Percentiles rank a stretch among this genome's conserved stretches.
Conservation (phyloP, 768 basidiomycete genomes). For the Suillus plorans region DNA sequence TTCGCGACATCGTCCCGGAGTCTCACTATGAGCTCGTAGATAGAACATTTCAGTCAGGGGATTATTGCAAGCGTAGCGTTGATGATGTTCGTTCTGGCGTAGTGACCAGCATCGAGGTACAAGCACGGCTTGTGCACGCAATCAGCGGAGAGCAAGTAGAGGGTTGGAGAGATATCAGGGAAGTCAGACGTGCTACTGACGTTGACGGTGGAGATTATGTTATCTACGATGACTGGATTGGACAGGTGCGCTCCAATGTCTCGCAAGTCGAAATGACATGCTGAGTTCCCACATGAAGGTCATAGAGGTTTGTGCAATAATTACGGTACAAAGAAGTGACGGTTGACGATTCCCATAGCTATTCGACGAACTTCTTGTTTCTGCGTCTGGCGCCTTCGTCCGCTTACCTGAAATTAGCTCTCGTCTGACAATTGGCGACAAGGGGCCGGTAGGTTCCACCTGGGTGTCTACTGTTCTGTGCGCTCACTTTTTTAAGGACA, state of each 20-base stretch:
- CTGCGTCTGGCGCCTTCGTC: constrained; percentile 67
- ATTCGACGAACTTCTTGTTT: constrained; percentile 79
- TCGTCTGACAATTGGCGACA: constrained; percentile 72
- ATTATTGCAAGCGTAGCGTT: constrained; percentile 77
- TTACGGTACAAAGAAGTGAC: neutral
- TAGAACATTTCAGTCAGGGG: constrained; percentile 75
- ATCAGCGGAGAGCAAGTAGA: constrained; percentile 59
- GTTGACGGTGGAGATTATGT: constrained; percentile 84
- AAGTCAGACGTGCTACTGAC: constrained; percentile 55
- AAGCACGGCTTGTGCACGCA: constrained; percentile 72
- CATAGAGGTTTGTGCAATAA: constrained; percentile 59
- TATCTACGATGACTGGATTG: constrained; percentile 82
- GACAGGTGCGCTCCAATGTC: constrained; percentile 61
- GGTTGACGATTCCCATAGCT: constrained; percentile 45
- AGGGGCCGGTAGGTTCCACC: constrained; percentile 55
- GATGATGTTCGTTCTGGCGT: constrained; percentile 77
- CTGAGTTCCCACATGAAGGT: constrained; percentile 41
- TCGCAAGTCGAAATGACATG: constrained; percentile 1
- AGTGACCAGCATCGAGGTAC: constrained; percentile 60
- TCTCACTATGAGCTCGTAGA: constrained; percentile 69
- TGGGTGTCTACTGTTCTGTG: constrained; percentile 6
- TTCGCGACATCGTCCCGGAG: constrained; percentile 71
- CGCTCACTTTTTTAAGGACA: constrained; percentile 47
- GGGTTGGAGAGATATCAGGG: constrained; percentile 61
- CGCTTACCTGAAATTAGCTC: constrained; percentile 78